A percentile compares a stretch with the other conserved stretches of the same genome.
These are phyloP conservation scores for Apiospora hydei DNA, from an alignment of 2,329 filamentous ascomycete species.

Conservation along the genomic window DNA sequence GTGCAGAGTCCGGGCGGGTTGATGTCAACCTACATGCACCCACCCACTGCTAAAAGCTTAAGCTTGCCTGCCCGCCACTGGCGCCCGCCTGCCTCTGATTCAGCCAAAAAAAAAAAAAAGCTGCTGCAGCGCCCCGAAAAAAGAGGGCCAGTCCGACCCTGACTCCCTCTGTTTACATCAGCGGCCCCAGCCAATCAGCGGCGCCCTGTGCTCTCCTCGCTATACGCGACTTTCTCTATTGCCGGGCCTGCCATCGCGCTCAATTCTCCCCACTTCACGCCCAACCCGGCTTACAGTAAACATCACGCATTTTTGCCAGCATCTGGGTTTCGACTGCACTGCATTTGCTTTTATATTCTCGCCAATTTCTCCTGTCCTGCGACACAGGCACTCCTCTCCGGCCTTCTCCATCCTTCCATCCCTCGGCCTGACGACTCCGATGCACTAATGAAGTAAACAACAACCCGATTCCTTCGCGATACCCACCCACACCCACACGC, in stretches of 20 bases:
- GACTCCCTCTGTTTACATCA: slow-evolving; percentile 16
- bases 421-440: neutral
- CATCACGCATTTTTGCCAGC: slow-evolving; percentile 17
- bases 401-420: neutral
- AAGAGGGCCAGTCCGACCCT: neutral
- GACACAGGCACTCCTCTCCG: neutral
- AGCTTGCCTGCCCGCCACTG: neutral
- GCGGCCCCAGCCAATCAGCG: neutral
- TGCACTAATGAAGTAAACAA: slow-evolving; percentile 26
- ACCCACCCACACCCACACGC: slow-evolving; percentile 28
- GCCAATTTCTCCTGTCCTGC: neutral
- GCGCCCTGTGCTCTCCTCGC: neutral
- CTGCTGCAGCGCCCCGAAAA: neutral
- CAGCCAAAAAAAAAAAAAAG: neutral
- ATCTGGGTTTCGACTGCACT: neutral
- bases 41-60: slow-evolving; percentile 16
- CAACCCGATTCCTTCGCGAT: slow-evolving; percentile 22
- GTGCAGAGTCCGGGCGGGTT: neutral
- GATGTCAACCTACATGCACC: slow-evolving; percentile 15
- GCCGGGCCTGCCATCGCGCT: slow-evolving; percentile 8
- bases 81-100: neutral
- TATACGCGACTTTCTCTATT: slow-evolving; percentile 15
- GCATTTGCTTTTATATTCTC: slow-evolving; percentile 3
- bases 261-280: slow-evolving; percentile 6
- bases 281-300: slow-evolving; percentile 9